These are phyloP conservation scores for Pseudisothecium myosuroides DNA, from an alignment of 225 moss, liverwort and hornwort species.

Conservation along the genomic window DNA sequence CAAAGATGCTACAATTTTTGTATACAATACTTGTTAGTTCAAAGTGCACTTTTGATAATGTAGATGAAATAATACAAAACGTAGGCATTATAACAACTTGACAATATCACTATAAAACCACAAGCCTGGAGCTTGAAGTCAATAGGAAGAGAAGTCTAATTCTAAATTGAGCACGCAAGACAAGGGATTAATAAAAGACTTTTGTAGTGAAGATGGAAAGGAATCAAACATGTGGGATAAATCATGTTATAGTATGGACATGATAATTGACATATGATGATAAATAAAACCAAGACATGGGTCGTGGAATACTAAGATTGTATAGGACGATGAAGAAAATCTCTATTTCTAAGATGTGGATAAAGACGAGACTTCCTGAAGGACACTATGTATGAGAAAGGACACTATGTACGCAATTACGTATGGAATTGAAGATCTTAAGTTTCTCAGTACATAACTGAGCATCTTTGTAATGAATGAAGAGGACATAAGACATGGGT, in stretches of 20 bases:
- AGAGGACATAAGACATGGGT: background rate
- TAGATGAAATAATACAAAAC: background rate
- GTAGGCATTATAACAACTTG: background rate
- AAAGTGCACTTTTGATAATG: background rate
- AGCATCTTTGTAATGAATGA: background rate
- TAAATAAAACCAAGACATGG: background rate
- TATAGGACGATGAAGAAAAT: too few relatives aligned
- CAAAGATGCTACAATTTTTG: background rate
- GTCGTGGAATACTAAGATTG: background rate
- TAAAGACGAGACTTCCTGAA: background rate
- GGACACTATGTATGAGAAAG: background rate
- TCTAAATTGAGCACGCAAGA: background rate
- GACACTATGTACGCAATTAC: background rate
- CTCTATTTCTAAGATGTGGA: background rate
- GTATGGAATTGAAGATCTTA: background rate
- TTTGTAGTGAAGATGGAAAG: background rate
- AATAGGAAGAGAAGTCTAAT: background rate
- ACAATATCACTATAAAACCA: background rate
- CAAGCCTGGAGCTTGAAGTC: background rate
- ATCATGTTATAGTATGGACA: background rate
- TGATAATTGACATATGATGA: background rate
- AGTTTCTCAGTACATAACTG: background rate
- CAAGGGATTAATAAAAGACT: background rate
- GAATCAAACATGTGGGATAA: background rate
- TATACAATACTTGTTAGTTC: background rate